Percentiles rank a stretch among this genome's conserved stretches.
These are phyloP conservation scores for Tetrapisispora iriomotensis DNA, from an alignment of 805 yeast genomes.

Conservation along the genomic window DNA sequence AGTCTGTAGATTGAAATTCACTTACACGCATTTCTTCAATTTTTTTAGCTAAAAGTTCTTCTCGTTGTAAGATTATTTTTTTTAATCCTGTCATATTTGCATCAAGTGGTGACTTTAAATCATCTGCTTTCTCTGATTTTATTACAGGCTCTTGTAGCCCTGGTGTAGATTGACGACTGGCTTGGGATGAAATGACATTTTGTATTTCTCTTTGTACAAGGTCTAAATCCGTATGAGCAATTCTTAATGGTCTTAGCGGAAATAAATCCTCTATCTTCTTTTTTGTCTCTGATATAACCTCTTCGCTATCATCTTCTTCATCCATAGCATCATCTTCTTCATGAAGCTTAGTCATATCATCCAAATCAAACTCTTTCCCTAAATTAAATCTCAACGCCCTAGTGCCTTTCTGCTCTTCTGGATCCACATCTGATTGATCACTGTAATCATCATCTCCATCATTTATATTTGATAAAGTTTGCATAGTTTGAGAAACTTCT, in stretches of 20 bases:
- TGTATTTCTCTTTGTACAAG: conserved; percentile 26
- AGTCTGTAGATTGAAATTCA: conserved; percentile 23
- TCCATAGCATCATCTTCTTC: conserved; percentile 14
- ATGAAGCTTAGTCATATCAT: conserved; percentile 16
- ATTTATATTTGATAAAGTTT: conserved; percentile 1
- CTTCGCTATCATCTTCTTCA: conserved; percentile 20
- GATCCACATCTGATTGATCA: conserved; percentile 37
- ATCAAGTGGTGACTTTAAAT: conserved; percentile 9
- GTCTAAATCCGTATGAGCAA: conserved; percentile 34
- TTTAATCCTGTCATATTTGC: conserved; percentile 14
- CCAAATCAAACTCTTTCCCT: conserved; percentile 49
- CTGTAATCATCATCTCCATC: conserved; percentile 27
- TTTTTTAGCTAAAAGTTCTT: conserved; percentile 5
- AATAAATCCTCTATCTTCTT: conserved; percentile 34
- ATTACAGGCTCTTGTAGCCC: background rate
- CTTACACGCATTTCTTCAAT: conserved; percentile 1
- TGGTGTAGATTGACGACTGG: conserved; percentile 25
- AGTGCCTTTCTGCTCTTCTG: conserved; percentile 10
- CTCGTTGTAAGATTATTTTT: conserved; percentile 16
- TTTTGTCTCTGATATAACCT: background rate
- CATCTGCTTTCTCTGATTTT: background rate
- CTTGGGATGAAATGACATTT: conserved; percentile 18
- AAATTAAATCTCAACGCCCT: conserved; percentile 42
- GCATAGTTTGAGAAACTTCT: conserved; percentile 6
- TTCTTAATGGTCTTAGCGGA: conserved; percentile 62